These are phyloP conservation scores for Xerocomus amazonicus DNA, from an alignment of 1,284 basidiomycete species.

Conservation along the genomic window DNA sequence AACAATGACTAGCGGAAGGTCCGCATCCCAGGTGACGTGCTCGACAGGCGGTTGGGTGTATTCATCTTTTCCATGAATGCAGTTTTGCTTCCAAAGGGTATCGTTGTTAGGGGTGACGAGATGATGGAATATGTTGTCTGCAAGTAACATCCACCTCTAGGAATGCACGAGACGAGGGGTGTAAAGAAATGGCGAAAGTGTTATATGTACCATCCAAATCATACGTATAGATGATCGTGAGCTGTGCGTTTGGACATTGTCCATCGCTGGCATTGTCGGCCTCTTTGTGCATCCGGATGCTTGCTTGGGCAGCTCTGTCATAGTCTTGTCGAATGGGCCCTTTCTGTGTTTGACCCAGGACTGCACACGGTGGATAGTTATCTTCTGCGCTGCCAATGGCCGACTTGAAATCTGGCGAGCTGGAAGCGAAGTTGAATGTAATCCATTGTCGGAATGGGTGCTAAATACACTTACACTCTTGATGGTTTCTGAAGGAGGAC, in stretches of 20 bases:
- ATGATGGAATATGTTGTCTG: constrained; percentile 9
- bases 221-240: constrained; percentile 34
- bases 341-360: constrained; percentile 9
- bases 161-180: not conserved
- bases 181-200: not conserved
- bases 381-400: too few relatives aligned
- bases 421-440: too few relatives aligned
- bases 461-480: too few relatives aligned
- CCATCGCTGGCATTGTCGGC: constrained; percentile 28
- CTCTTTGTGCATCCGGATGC: constrained; percentile 30
- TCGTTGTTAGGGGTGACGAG: too few relatives aligned
- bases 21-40: constrained; percentile 5
- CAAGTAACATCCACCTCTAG: constrained; percentile 26
- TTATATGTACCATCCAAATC: constrained; percentile 17
- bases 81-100: too few relatives aligned
- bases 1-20: constrained; percentile 1
- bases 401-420: too few relatives aligned
- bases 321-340: constrained; percentile 12
- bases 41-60: constrained; percentile 22
- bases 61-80: too few relatives aligned
- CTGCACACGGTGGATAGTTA: constrained; percentile 23
- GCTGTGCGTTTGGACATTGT: constrained; percentile 27
- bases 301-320: constrained; percentile 23
- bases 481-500: too few relatives aligned
- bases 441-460: too few relatives aligned